These are phyloP conservation scores for Aspergillus felis DNA, from an alignment of 2,329 filamentous ascomycete genomes.

Conservation along the genomic window DNA sequence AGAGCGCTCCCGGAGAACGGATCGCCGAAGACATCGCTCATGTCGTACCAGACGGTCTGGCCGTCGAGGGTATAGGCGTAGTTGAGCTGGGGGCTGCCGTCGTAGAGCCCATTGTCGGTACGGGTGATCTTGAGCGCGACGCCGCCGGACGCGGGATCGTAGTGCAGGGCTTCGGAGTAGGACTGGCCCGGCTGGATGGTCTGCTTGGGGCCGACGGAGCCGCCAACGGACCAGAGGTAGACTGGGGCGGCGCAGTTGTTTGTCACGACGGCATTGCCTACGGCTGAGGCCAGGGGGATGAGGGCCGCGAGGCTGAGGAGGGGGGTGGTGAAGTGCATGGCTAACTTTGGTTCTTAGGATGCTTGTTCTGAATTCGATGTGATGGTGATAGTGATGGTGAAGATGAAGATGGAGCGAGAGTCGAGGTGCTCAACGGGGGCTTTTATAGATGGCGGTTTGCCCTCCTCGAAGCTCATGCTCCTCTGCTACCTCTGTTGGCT, in stretches of 20 bases:
- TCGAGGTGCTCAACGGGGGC: not conserved
- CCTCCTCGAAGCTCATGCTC: not conserved
- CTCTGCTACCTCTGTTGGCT: not conserved
- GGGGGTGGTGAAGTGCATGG: slow-evolving; percentile 33
- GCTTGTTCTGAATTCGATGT: not conserved
- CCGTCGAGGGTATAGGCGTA: slow-evolving; percentile 41
- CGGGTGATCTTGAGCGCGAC: slow-evolving; percentile 42
- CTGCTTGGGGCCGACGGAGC: slow-evolving; percentile 26
- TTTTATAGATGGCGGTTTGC: not conserved
- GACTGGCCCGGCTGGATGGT: slow-evolving; percentile 27
- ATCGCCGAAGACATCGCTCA: slow-evolving; percentile 42
- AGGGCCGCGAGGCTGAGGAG: slow-evolving; percentile 30
- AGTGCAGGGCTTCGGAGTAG: slow-evolving; percentile 35
- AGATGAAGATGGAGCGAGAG: not conserved
- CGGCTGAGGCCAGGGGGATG: slow-evolving; percentile 28
- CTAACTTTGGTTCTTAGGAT: slow-evolving; percentile 5
- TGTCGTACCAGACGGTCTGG: slow-evolving; percentile 38
- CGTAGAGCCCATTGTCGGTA: slow-evolving; percentile 31
- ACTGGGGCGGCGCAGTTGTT: slow-evolving; percentile 37
- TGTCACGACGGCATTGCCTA: slow-evolving; percentile 36
- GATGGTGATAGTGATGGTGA: not conserved
- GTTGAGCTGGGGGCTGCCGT: slow-evolving; percentile 35
- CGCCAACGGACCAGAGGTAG: slow-evolving; percentile 39
- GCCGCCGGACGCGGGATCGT: slow-evolving; percentile 37
- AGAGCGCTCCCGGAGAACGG: slow-evolving; percentile 33